Evolutionary conservation across 169 alveolate genomes (phyloP), one percentile per base, ranked within the genome.

Genomic region (Fabrea salina): DNA sequence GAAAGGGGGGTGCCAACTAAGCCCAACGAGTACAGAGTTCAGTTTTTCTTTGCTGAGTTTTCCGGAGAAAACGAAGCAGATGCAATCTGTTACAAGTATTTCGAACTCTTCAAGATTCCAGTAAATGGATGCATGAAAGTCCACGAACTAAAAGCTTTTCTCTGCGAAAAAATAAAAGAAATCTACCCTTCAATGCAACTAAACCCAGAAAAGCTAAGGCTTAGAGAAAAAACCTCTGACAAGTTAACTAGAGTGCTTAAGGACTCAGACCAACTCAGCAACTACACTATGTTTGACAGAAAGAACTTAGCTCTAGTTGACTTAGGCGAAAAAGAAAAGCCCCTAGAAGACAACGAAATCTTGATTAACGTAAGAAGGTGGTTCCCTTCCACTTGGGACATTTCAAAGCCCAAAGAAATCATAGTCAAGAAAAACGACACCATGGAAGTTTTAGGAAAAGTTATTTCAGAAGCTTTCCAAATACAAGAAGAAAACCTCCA

Each of bases 101-200:
- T 43, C 11, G 78, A 68, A 1, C 39, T 68, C 30, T 68, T 68
- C 37, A 64, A 68, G n/a, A 8, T 68, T n/a, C 59, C 66, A 0
- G 41, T 44, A 13, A n/a, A 44, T n/a, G 64, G 16, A 16, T n/a
- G n/a, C 13, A n/a, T 30, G n/a, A 13, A 16, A 40, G 35, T 68
- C 6, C 6, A 13, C 8, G 57, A 40, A 40, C 1, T 68, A 22
- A 68, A 68, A 27, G 8, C 16, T 0, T 8, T 43, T 8, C 32
- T 68, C 2, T 43, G 57, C 35, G 16, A 19, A 39, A 43, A 68
- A 30, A 1, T 44, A 11, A 7, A 16, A 2, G 39, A 37, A n/a
- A 47, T 43, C 64, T 68, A 40, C 67, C 78, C 78, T 43, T n/a
- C 78, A 16, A 40, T 68, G 41, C n/a, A 68, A 19, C 13, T 68